Base-by-base conservation (phyloP, 139 green algal genomes). In the Asterochloris erici region DNA sequence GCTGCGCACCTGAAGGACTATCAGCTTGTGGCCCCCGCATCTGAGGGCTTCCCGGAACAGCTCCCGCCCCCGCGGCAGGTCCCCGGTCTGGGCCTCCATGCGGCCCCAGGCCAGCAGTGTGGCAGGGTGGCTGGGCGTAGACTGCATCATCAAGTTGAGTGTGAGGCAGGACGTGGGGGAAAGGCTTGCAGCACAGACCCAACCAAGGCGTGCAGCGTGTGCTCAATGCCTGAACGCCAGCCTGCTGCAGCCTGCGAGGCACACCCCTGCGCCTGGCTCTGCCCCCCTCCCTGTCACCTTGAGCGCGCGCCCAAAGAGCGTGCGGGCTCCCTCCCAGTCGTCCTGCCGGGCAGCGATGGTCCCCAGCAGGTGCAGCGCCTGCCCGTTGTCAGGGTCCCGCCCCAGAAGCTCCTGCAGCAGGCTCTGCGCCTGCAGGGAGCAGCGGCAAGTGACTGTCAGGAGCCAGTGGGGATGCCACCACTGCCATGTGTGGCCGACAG, bases 341-440 rank as follows among this genome's bases (percentile, higher is more conserved):
- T 71, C 74, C 12, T 61, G 24, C 27, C n/a, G 28, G 23, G 28
- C 82, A 24, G 85, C 64, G 1, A 91, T 82, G 60, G 38, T 86
- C 64, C 79, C 88, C 75, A 89, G 78, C 74, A 89, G 77, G 11
- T 68, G 74, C 27, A 91, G 79, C 6, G 73, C 82, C 24, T 79
- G 86, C 10, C 86, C 60, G 73, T 95, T 95, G 71, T 62, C 63
- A 0, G 83, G 78, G 28, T 95, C 85, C n/a, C 85, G 13, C 15
- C 77, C 73, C 26, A 91, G 62, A 16, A 88, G 83, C 66, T 85
- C 68, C 12, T 64, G 61, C 38, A 77, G 54, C 47, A 83, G 66
- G 23, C 77, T 47, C 12, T 60, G 79, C 17, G 68, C 70, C 79
- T 83, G 79, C 68, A 78, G 14, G 4, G 19, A 71, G 21, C 74